A percentile compares a stretch with the other conserved stretches of the same genome.
phyloP scores from a whole-genome alignment of 1,139 yeast genomes.

The Debaryomycetaceae sp. region DNA sequence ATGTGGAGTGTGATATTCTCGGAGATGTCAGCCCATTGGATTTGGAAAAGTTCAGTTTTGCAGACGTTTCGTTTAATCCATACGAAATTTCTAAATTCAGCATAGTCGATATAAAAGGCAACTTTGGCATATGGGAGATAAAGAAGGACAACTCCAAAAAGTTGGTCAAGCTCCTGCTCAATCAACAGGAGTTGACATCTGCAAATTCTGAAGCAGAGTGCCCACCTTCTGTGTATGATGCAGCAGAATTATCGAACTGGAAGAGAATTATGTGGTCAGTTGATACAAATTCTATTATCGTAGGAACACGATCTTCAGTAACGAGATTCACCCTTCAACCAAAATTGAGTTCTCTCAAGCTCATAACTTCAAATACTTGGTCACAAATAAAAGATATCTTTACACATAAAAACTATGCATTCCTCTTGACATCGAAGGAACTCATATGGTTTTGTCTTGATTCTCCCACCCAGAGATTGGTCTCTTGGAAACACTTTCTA shows the following conservation, averaged over 20 bases:
- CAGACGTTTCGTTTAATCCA: slow-evolving; percentile 46
- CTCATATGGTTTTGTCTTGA: slow-evolving; percentile 44
- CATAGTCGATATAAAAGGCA: slow-evolving; percentile 51
- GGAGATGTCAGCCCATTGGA: slow-evolving; percentile 20
- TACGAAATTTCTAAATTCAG: slow-evolving; percentile 36
- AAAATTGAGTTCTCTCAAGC: slow-evolving; percentile 23
- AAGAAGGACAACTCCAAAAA: slow-evolving; percentile 7
- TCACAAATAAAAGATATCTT: slow-evolving; percentile 51
- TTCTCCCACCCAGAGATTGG: slow-evolving; percentile 30
- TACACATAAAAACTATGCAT: slow-evolving; percentile 21
- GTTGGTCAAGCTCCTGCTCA: slow-evolving; percentile 6
- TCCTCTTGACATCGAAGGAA: slow-evolving; percentile 61
- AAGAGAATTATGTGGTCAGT: slow-evolving; percentile 48
- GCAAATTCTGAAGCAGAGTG: slow-evolving; percentile 2
- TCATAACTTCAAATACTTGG: slow-evolving; percentile 55
- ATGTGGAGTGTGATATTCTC: slow-evolving; percentile 16
- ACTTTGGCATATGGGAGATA: slow-evolving; percentile 42
- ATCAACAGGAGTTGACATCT: slow-evolving; percentile 9
- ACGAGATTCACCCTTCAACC: slow-evolving; percentile 25
- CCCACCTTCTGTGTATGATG: slow-evolving; percentile 31
- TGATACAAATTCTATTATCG: slow-evolving; percentile 25
- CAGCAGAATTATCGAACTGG: slow-evolving; percentile 56
- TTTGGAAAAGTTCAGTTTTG: slow-evolving; percentile 33
- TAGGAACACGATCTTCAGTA: slow-evolving; percentile 46
- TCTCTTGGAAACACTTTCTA: slow-evolving; percentile 72